Conservation (phyloP, 2,329 filamentous ascomycete species). For the Aspergillus candidus region DNA sequence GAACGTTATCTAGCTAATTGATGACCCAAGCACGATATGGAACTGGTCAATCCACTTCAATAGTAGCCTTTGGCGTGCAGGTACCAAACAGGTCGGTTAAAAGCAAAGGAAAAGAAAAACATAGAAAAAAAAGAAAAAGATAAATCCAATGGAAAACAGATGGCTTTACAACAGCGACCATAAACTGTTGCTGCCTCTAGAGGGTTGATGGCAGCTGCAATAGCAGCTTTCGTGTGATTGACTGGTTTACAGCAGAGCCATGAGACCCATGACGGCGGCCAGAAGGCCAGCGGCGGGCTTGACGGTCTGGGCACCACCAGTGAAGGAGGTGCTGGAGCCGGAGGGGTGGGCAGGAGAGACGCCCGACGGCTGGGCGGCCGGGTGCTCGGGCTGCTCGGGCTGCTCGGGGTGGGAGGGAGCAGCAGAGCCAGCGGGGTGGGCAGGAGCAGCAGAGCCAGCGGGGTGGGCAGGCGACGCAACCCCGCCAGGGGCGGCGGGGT, state of each 20-base stretch:
- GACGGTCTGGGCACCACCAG: conserved; percentile 31
- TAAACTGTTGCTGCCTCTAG: background rate
- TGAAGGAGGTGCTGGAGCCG: conserved; percentile 16
- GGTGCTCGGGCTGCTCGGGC: background rate
- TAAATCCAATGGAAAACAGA: conserved; percentile 3
- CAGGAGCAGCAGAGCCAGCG: background rate
- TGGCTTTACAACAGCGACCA: background rate
- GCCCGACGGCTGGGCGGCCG: conserved; percentile 4
- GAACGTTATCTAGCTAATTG: background rate
- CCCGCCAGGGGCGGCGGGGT: conserved; percentile 4
- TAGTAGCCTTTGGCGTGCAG: too few species aligned
- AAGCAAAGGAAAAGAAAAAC: background rate
- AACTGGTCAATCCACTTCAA: background rate
- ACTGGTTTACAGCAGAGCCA: conserved; percentile 33
- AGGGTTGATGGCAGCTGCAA: background rate
- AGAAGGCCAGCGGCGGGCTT: conserved; percentile 33
- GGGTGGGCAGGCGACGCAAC: background rate
- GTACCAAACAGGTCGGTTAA: background rate
- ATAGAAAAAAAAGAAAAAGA: background rate
- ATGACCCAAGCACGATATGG: background rate
- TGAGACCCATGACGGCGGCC: conserved; percentile 32
- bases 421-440: conserved; percentile 6
- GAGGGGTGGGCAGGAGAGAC: conserved; percentile 9
- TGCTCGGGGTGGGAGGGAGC: conserved; percentile 4
- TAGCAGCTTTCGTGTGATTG: background rate